A percentile compares a stretch with the other conserved stretches of the same genome.
phyloP scores from a whole-genome alignment of 2,329 filamentous ascomycete genomes.

The Verticillium albo-atrum region DNA sequence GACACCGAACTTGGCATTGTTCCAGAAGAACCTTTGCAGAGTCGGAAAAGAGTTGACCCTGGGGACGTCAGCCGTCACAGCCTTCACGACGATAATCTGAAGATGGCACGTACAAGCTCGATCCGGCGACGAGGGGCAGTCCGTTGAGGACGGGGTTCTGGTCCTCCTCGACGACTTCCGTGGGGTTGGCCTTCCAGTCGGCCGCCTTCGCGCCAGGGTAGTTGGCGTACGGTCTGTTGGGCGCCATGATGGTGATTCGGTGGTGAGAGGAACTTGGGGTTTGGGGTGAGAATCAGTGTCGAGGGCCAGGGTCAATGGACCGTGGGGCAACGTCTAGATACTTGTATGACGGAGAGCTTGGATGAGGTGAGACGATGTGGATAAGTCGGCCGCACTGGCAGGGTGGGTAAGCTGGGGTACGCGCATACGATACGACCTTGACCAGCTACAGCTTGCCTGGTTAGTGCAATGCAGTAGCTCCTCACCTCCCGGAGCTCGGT shows the following conservation, averaged over 20 bases:
- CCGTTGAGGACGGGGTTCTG: slow-evolving; percentile 70
- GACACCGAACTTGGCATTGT: slow-evolving; percentile 55
- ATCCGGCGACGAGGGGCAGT: slow-evolving; percentile 54
- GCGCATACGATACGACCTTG: background rate
- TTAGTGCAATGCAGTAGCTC: background rate
- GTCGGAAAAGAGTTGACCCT: slow-evolving; percentile 57
- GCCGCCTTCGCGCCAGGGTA: slow-evolving; percentile 11
- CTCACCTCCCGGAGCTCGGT: background rate
- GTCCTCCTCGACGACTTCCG: slow-evolving; percentile 28
- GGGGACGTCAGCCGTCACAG: too few relatives aligned
- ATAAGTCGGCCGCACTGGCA: background rate
- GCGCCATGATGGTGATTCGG: slow-evolving; percentile 5
- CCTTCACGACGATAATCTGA: too few relatives aligned
- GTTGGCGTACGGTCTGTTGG: slow-evolving; percentile 12
- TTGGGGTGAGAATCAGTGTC: background rate
- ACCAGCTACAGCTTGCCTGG: background rate
- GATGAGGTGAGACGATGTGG: background rate
- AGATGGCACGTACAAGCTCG: slow-evolving; percentile 51
- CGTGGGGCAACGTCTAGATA: background rate
- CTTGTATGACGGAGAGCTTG: background rate
- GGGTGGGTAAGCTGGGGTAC: background rate
- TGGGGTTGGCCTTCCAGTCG: background rate
- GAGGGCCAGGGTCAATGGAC: background rate
- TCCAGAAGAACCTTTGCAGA: slow-evolving; percentile 64
- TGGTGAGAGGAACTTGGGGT: background rate